Conservation (phyloP, 2,329 filamentous ascomycete genomes). For the Trichophyton schoenleinii region DNA sequence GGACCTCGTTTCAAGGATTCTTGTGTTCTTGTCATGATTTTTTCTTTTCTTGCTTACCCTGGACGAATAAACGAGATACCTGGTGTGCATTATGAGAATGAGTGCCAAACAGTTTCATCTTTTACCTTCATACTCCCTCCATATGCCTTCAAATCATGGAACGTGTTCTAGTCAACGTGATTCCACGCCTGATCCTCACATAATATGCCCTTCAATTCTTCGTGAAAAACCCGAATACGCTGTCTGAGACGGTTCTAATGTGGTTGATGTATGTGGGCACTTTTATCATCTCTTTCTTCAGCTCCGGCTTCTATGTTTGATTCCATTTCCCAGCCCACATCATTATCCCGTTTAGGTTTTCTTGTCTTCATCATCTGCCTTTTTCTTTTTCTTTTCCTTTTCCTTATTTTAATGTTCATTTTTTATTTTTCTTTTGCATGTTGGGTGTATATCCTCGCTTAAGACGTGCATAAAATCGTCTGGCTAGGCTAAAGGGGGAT, state of each 20-base stretch:
- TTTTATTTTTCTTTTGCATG: neutral
- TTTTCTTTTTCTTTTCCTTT: neutral
- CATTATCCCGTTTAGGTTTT: constrained; percentile 1
- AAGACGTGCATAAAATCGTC: constrained; percentile 3
- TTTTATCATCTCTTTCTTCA: neutral
- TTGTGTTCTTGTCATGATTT: neutral
- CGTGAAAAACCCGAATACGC: neutral
- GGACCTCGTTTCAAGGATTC: neutral
- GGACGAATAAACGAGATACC: neutral
- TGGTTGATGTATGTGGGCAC: neutral
- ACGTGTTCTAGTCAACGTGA: neutral
- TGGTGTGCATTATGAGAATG: constrained; percentile 1
- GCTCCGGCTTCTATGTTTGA: neutral
- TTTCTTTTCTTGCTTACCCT: neutral
- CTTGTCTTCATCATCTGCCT: neutral
- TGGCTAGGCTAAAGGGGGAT: neutral
- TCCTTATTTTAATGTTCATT: constrained; percentile 1
- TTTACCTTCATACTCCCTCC: neutral
- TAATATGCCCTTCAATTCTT: neutral
- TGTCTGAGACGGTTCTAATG: constrained; percentile 1
- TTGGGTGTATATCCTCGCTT: constrained; percentile 2
- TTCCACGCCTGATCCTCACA: neutral
- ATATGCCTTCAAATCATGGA: neutral
- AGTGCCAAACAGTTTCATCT: neutral
- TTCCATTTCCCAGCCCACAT: neutral